Evolutionary conservation across 192 early-diverging fungal genomes (phyloP), one percentile per base, ranked within the genome.

Genomic region (Linnemannia exigua): DNA sequence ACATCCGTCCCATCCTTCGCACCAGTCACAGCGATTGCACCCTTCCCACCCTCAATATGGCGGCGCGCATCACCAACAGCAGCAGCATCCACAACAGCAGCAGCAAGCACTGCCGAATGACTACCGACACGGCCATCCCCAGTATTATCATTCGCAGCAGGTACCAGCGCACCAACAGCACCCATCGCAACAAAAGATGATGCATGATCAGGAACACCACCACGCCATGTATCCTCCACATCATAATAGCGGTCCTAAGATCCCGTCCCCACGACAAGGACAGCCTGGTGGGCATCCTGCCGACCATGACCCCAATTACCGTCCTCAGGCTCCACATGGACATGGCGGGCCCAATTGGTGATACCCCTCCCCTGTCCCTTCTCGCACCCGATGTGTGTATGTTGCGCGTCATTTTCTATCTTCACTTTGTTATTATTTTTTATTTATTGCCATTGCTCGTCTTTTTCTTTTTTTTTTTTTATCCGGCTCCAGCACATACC

Each of bases 261-360:
- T 50, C 22, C 25, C 78, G 0, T 86, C 84, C 2, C 77, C 78
- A 66, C 83, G 76, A 15, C 83, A 75, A 33, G 82, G 74, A 41
- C 81, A 71, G 28, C 58, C 58, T 41, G 35, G 67, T 48, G 81
- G 72, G 25, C 77, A 75, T 48, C 74, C 77, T 12, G 58, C 69
- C n/a, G 84, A 86, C 17, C 78, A 77, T 50, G 84, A 86, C 51
- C 74, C 84, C 28, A 75, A 51, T 31, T 80, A 86, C 37, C 78
- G 84, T n/a, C 74, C 68, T 5, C 77, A 76, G 31, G 44, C 67
- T 20, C 73, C 77, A 19, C 82, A 85, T 52, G 58, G 69, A 16
- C 81, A 67, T 47, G 54, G 74, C 11, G 79, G 79, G 46, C 70
- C 75, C 0, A 41, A 44, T 31, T 76, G 81, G 75, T 82, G 70